Percentiles rank a stretch among this genome's conserved stretches.
Conservation (phyloP, 2,329 filamentous ascomycete genomes). For the Phoma sp. region DNA sequence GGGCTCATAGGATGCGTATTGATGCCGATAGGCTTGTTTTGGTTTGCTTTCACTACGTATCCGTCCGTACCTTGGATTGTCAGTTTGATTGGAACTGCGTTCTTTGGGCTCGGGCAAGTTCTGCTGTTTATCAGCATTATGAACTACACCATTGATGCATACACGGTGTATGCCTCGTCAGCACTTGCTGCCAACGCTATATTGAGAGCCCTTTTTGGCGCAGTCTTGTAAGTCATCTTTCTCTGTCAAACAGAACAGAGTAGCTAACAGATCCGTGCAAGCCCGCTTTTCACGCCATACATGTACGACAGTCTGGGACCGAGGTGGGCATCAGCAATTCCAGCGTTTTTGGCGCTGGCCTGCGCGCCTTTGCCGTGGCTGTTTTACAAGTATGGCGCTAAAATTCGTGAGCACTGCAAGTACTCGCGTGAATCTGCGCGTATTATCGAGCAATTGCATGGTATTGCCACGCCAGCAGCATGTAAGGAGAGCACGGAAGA, state of each 20-base stretch:
- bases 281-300: constrained; percentile 57
- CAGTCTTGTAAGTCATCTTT: constrained; percentile 28
- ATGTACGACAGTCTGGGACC: constrained; percentile 57
- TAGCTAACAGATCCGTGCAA: too few relatives aligned
- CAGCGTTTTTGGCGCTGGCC: constrained; percentile 54
- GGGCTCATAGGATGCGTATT: not conserved
- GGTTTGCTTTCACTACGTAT: not conserved
- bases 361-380: constrained; percentile 66
- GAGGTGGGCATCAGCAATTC: constrained; percentile 56
- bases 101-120: constrained; percentile 6
- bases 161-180: constrained; percentile 41
- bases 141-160: constrained; percentile 73
- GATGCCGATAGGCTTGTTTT: not conserved
- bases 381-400: constrained; percentile 38
- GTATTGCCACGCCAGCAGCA: too few relatives aligned
- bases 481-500: too few relatives aligned
- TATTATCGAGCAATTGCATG: too few relatives aligned
- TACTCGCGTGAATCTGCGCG: constrained; percentile 70
- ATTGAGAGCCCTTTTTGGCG: constrained; percentile 55
- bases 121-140: constrained; percentile 54
- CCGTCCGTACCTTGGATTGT: not conserved
- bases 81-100: not conserved
- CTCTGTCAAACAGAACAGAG: not conserved
- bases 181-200: constrained; percentile 52
- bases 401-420: constrained; percentile 69